Conservation (phyloP, 2,329 filamentous ascomycete species). For the Talaromyces sp. region DNA sequence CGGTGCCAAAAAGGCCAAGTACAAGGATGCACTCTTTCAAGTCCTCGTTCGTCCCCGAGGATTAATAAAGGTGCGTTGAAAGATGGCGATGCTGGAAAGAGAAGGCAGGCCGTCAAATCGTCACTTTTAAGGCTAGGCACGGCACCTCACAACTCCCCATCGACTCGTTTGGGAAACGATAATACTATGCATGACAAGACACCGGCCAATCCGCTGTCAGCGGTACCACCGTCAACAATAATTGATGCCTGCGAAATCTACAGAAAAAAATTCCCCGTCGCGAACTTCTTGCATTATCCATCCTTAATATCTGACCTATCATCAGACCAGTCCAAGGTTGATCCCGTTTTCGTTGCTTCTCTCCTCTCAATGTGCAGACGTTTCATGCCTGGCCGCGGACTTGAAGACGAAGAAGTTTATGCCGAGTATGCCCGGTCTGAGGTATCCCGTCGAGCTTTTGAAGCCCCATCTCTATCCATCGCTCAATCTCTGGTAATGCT, state of each 20-base stretch:
- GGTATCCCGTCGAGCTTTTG: slow-evolving; percentile 25
- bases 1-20: slow-evolving; percentile 23
- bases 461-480: slow-evolving; percentile 27
- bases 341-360: slow-evolving; percentile 28
- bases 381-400: slow-evolving; percentile 21
- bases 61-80: slow-evolving; percentile 2
- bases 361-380: slow-evolving; percentile 29
- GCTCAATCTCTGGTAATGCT: slow-evolving; percentile 33
- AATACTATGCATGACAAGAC: not conserved
- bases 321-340: slow-evolving; percentile 21
- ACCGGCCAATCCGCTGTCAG: not conserved
- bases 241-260: slow-evolving; percentile 31
- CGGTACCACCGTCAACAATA: slow-evolving; percentile 21
- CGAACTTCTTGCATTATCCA: slow-evolving; percentile 33
- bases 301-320: slow-evolving; percentile 30
- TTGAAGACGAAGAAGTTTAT: slow-evolving; percentile 24
- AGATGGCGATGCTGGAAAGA: not conserved
- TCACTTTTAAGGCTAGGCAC: not conserved
- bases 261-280: slow-evolving; percentile 31
- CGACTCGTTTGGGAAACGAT: not conserved
- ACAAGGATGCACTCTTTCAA: slow-evolving; percentile 22
- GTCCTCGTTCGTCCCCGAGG: slow-evolving; percentile 20
- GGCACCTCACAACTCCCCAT: not conserved
- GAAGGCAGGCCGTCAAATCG: not conserved
- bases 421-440: slow-evolving; percentile 27